Evolutionary conservation across 2,329 filamentous ascomycete species (phyloP).

Genomic region (Orbilia javanica): DNA sequence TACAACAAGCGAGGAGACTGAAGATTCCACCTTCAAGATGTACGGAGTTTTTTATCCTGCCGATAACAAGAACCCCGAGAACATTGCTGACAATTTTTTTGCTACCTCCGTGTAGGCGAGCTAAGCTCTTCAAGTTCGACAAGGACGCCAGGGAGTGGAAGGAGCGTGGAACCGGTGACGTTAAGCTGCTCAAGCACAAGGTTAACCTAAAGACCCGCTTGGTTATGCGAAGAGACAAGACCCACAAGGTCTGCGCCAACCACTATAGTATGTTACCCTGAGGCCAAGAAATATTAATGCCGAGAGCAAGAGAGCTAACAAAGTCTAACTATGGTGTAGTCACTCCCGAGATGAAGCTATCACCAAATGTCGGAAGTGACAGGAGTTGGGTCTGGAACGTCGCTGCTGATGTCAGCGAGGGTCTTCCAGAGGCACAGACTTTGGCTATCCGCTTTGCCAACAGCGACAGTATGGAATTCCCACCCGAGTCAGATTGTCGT

Average conservation of each 20-base stretch:
- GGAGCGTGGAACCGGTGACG: constrained; percentile 97
- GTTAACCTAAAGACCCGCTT: constrained; percentile 97
- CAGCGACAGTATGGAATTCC: constrained; percentile 81
- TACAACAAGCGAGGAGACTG: constrained; percentile 97
- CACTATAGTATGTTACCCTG: constrained; percentile 83
- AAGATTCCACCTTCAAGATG: constrained; percentile 99
- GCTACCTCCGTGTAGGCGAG: constrained; percentile 70
- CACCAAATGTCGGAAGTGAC: constrained; percentile 96
- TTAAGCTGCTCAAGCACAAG: constrained; percentile 97
- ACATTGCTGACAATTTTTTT: constrained; percentile 18
- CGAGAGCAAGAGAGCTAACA: constrained; percentile 1
- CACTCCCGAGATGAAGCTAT: constrained; percentile 98
- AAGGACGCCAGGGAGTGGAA: constrained; percentile 95
- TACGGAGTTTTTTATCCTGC: constrained; percentile 22
- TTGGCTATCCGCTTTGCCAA: constrained; percentile 98
- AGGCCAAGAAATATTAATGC: neutral
- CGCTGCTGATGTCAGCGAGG: constrained; percentile 96
- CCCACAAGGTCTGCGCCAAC: constrained; percentile 99
- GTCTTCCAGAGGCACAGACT: constrained; percentile 94
- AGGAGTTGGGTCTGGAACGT: constrained; percentile 99
- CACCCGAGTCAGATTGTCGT: neutral
- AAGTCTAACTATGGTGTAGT: constrained; percentile 71
- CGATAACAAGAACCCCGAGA: neutral
- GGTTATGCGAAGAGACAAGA: constrained; percentile 99
- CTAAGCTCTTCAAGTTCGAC: constrained; percentile 99